Evolutionary conservation across 2,329 filamentous ascomycete genomes (phyloP).

Genomic region (Monosporascus sp.): DNA sequence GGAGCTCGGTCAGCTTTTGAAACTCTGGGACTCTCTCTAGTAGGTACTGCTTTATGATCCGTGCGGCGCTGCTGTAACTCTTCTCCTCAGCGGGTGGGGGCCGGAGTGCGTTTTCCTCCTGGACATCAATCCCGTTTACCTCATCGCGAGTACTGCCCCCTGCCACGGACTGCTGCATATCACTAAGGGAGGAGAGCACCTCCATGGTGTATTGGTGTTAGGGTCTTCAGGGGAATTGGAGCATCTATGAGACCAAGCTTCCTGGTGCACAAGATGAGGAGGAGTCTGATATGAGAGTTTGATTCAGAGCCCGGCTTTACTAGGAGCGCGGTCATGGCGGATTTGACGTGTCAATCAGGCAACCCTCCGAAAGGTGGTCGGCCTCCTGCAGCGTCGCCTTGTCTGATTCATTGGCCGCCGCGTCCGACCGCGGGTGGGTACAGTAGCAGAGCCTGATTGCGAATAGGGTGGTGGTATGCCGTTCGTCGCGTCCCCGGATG

Average conservation of each 20-base stretch:
- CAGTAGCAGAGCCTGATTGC: not conserved
- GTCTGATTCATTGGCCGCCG: not conserved
- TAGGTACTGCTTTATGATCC: not conserved
- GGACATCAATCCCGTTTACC: not conserved
- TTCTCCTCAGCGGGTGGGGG: not conserved
- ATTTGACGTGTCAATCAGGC: too few relatives aligned
- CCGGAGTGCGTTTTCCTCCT: not conserved
- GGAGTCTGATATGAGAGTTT: too few relatives aligned
- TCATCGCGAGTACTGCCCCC: too few relatives aligned
- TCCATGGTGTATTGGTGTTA: too few relatives aligned
- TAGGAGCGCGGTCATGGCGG: too few relatives aligned
- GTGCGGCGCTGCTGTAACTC: not conserved
- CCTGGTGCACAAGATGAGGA: too few relatives aligned
- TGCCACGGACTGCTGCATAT: too few relatives aligned
- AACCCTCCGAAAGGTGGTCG: not conserved
- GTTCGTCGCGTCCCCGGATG: not conserved
- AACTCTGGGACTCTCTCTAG: not conserved
- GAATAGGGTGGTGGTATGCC: not conserved
- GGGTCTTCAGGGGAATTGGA: too few relatives aligned
- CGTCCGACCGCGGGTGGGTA: not conserved
- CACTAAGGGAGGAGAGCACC: too few relatives aligned
- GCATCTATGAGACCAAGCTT: too few relatives aligned
- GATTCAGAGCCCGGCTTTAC: too few relatives aligned
- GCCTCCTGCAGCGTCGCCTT: not conserved
- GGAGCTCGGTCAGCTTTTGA: not conserved